These are phyloP conservation scores for Lactarius hatsudake DNA, from an alignment of 768 basidiomycete species.

Conservation along the genomic window DNA sequence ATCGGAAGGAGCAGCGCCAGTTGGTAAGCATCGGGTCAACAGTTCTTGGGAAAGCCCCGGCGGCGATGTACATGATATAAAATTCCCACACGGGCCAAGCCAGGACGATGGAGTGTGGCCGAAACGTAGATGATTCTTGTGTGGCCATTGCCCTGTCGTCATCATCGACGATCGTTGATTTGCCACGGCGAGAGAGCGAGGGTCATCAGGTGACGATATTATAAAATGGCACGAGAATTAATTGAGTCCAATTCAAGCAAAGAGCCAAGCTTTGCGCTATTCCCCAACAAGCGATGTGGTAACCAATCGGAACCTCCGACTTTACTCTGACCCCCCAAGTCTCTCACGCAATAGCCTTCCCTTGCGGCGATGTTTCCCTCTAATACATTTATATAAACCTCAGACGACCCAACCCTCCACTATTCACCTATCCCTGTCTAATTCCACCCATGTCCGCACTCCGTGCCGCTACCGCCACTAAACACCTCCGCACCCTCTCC, in stretches of 20 bases:
- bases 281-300: slow-evolving; percentile 11
- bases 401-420: not conserved
- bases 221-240: slow-evolving; percentile 12
- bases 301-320: slow-evolving; percentile 22
- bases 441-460: slow-evolving; percentile 32
- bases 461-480: slow-evolving; percentile 29
- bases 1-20: not conserved
- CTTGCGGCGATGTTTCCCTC: not conserved
- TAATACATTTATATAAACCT: not conserved
- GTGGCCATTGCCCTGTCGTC: not conserved
- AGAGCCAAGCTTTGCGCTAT: not conserved
- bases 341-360: slow-evolving; percentile 7
- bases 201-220: not conserved
- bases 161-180: not conserved
- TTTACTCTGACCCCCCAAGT: slow-evolving; percentile 1
- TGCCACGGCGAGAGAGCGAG: not conserved
- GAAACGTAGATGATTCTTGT: not conserved
- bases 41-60: not conserved
- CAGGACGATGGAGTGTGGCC: not conserved
- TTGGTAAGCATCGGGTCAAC: not conserved
- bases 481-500: slow-evolving; percentile 34
- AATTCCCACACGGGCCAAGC: not conserved
- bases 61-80: not conserved
- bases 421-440: not conserved
- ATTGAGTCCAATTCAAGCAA: too few relatives aligned